Conservation (phyloP, 345 rosid species). For the Salix exigua region DNA sequence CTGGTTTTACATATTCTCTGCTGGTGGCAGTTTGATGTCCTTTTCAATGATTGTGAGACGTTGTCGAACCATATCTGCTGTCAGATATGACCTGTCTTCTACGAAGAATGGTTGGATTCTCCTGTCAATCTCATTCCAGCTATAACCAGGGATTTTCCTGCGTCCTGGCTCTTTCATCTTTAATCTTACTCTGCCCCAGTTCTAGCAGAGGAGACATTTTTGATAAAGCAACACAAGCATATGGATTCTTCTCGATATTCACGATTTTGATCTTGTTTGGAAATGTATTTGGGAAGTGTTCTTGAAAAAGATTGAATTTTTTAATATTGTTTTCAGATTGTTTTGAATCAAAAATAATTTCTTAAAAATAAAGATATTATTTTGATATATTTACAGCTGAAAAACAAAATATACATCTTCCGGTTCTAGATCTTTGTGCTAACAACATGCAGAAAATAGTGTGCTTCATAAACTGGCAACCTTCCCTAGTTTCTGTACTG, state of each 20-base stretch:
- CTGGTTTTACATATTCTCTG: not conserved
- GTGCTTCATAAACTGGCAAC: conserved; percentile 38
- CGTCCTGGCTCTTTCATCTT: conserved; percentile 57
- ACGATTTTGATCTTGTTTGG: conserved; percentile 21
- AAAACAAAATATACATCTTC: conserved; percentile 12
- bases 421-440: conserved; percentile 41
- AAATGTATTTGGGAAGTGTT: too few relatives aligned
- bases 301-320: too few relatives aligned
- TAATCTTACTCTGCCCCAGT: conserved; percentile 57
- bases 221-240: conserved; percentile 37
- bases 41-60: conserved; percentile 55
- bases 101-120: conserved; percentile 46
- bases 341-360: too few relatives aligned
- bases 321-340: too few relatives aligned
- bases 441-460: conserved; percentile 50
- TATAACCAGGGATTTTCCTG: conserved; percentile 66
- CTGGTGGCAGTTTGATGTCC: conserved; percentile 18
- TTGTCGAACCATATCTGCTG: conserved; percentile 32
- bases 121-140: conserved; percentile 70
- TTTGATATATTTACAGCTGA: too few relatives aligned
- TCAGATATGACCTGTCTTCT: conserved; percentile 38
- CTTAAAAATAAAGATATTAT: too few relatives aligned
- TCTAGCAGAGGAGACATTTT: conserved; percentile 48
- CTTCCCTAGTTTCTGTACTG: conserved; percentile 17
- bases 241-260: conserved; percentile 45